Conservation (phyloP, 139 green algal species). For the Volvox africanus region DNA sequence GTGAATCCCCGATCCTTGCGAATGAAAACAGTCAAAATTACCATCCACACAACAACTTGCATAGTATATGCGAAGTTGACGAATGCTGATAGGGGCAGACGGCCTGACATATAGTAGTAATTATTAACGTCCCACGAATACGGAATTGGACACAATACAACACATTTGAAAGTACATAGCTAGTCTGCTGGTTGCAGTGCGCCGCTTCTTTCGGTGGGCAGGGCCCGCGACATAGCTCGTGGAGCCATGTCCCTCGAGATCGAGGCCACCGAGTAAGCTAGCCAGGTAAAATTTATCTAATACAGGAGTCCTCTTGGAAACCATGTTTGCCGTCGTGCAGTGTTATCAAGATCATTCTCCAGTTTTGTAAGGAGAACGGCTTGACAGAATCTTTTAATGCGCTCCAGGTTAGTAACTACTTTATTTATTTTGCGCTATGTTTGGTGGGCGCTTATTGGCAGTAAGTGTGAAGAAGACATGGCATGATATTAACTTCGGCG, state of each 20-base stretch:
- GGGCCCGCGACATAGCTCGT: not conserved
- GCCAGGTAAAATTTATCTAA: not conserved
- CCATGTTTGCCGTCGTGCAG: slow-evolving; percentile 63
- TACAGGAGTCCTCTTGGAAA: not conserved
- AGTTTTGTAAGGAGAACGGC: slow-evolving; percentile 98
- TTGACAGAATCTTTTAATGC: slow-evolving; percentile 89
- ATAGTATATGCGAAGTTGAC: too few species aligned
- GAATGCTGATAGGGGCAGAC: too few species aligned
- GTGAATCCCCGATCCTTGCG: too few species aligned
- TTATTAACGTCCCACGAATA: too few species aligned
- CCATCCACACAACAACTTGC: too few species aligned
- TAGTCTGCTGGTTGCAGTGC: not conserved
- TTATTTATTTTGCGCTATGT: too few species aligned
- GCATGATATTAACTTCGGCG: not conserved
- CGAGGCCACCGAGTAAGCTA: slow-evolving; percentile 87
- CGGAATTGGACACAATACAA: too few species aligned
- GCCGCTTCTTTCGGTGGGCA: not conserved
- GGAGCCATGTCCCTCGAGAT: slow-evolving; percentile 86
- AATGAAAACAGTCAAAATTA: too few species aligned
- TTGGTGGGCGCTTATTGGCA: too few species aligned
- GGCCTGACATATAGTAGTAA: too few species aligned
- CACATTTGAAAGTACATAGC: not conserved
- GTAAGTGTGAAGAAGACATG: not conserved
- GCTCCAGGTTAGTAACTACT: slow-evolving; percentile 75
- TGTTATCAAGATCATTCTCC: slow-evolving; percentile 97